phyloP scores from a whole-genome alignment of 306 rosid genomes.

The Cucurbita pepo region DNA sequence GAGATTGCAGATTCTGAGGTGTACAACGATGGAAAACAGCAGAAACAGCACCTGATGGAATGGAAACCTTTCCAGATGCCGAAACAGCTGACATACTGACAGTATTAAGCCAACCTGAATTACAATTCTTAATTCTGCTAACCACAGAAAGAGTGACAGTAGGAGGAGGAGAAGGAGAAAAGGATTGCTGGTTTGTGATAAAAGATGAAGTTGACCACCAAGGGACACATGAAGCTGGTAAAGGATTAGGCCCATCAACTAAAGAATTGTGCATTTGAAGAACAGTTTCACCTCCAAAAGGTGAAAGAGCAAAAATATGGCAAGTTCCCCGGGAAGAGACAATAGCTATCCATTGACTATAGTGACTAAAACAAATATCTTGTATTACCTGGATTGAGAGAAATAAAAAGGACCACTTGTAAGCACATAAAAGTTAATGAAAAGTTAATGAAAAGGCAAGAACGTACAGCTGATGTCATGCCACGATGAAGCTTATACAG shows the following conservation, averaged over 20 bases:
- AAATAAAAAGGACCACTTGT: constrained; percentile 8
- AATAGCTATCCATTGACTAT: constrained; percentile 80
- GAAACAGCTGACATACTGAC: constrained; percentile 84
- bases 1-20: constrained; percentile 25
- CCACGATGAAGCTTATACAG: constrained; percentile 92
- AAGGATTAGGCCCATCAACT: constrained; percentile 42
- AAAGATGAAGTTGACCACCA: constrained; percentile 87
- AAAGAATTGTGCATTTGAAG: constrained; percentile 52
- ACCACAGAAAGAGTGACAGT: constrained; percentile 79
- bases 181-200: constrained; percentile 39
- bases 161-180: constrained; percentile 40
- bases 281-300: constrained; percentile 76
- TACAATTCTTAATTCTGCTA: constrained; percentile 73
- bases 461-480: constrained; percentile 78
- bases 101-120: constrained; percentile 75
- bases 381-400: constrained; percentile 55
- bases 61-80: constrained; percentile 57
- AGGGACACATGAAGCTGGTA: constrained; percentile 48
- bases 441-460: constrained; percentile 13
- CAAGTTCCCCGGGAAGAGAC: constrained; percentile 76
- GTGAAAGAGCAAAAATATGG: constrained; percentile 69
- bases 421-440: constrained; percentile 12
- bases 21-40: constrained; percentile 67
- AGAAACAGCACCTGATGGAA: constrained; percentile 83
- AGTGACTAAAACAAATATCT: constrained; percentile 73